Conservation (phyloP, 1,284 basidiomycete species). For the Ustanciosporium gigantosporum region DNA sequence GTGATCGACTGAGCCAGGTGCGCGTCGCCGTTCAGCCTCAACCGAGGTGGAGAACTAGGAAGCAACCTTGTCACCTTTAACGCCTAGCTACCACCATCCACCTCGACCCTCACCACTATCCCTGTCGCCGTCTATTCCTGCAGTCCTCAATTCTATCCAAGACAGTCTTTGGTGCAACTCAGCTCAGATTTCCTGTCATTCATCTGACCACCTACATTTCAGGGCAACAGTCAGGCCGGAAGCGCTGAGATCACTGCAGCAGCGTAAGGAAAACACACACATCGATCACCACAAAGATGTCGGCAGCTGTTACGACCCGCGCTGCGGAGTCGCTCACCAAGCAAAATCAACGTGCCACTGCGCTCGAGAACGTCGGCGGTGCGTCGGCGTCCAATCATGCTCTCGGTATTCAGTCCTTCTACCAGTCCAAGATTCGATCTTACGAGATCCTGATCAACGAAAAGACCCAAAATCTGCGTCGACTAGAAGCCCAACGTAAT, state of each 20-base stretch:
- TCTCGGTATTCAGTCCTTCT: constrained; percentile 72
- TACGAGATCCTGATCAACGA: constrained; percentile 90
- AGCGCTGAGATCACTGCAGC: no score
- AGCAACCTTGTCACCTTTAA: no score
- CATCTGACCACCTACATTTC: no score
- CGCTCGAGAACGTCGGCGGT: constrained; percentile 30
- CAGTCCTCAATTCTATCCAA: no score
- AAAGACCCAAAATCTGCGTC: constrained; percentile 92
- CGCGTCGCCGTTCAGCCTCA: neutral
- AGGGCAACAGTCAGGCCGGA: no score
- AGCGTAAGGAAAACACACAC: no score
- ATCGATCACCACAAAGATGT: constrained; percentile 10
- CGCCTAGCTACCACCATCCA: no score
- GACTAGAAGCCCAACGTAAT: constrained; percentile 94
- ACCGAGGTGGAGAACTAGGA: constrained; percentile 1
- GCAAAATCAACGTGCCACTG: constrained; percentile 2
- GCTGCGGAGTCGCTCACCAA: constrained; percentile 11
- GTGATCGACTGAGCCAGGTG: constrained; percentile 3
- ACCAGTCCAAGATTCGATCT: constrained; percentile 91
- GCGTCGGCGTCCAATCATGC: constrained; percentile 32
- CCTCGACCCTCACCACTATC: no score
- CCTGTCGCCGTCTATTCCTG: no score
- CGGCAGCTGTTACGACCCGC: constrained; percentile 29
- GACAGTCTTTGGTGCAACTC: no score
- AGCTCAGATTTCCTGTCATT: no score